Evolutionary conservation across 495 filamentous ascomycete species (phyloP), one percentile per base, ranked within the genome.

Genomic region (Annulohypoxylon nitens): DNA sequence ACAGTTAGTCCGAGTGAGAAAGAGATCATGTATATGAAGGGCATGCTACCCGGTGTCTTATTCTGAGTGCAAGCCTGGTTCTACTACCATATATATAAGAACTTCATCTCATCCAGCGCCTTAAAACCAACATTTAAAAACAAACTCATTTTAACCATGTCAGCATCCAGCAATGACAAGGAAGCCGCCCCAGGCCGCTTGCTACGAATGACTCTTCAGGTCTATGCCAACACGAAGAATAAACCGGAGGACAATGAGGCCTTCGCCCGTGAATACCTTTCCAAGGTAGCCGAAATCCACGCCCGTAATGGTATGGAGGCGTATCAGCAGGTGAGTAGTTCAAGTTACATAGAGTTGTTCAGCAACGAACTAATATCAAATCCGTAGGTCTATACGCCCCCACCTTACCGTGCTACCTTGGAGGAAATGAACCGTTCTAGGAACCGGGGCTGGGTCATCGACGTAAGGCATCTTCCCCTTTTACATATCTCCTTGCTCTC

Each of bases 291-390:
- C 12, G 14, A 4, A 0, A 66, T 62, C 8, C 26, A 66, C 7
- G 55, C 69, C 5, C 55, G 57, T 18, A 66, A 50, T 20, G 57
- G 55, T 8, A 66, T 61, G 30, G 69, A 71, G 47, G 25, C 47
- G 37, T 66, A 71, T 18, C 47, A 61, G 36, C 55, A 66, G 61
- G 69, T 12, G n/a, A 37, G 36, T 14, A 25, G 45, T 20, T 26
- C 11, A 12, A 16, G 1, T 4, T 2, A 25, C 0, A 30, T 14
- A 18, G 18, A 16, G 7, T 2, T 39, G 12, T 16, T 2, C 8
- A 34, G 2, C 11, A 11, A 12, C 50, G 5, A 10, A 41, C n/a
- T 67, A 26, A 60, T 20, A 41, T 23, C 5, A 10, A 34, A 26
- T 11, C 23, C 33, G 18, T 4, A 59, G 45, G 18, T 43, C 41